Base-by-base conservation (phyloP, 2,329 filamentous ascomycete genomes). In the Nothophoma quercina region DNA sequence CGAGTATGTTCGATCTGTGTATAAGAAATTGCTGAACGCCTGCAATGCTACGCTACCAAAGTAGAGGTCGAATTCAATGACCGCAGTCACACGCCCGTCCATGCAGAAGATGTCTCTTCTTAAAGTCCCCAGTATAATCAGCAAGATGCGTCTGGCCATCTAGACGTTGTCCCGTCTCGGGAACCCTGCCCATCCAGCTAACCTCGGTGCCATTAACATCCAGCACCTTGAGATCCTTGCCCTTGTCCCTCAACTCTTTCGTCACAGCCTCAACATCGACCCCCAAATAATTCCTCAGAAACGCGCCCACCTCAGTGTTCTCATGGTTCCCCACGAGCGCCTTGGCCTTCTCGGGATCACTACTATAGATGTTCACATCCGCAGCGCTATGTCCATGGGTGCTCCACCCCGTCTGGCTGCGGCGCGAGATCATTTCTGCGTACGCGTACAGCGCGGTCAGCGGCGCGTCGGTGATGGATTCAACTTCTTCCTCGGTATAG, bases 281-380 rank as follows among this genome's bases (percentile, higher is more conserved):
- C 40, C 84, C 84, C 0, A 99, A 83, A 68, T 95, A 99, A 7
- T 86, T 78, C 7, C 85, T 80, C 51, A 99, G 76, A 73, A 97
- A 99, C 35, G 83, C 79, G 26, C 95, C 95, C 1, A 99, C 83
- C 21, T 98, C 92, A 0, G 88, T 98, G 71, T 99, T 99, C 79
- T 99, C 95, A 47, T 96, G 88, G 72, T 98, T 98, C 7, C 93
- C 93, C 3, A 85, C 78, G 6, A 96, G 80, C 12, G 82, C 79
- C 34, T 84, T 81, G 0, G 87, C 84, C 23, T 79, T 77, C 29
- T 84, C 81, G 0, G 84, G 81, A 3, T 90, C 87, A 0, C 89
- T 93, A 44, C 90, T 88, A 77, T 98, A 99, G 62, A 99, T 91
- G 74, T 99, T 99, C 40, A 99, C 95, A 71, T 99, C 95, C 7